Percentiles rank a stretch among this genome's conserved stretches.
These are phyloP conservation scores for Neonectria magnoliae DNA, from an alignment of 2,329 filamentous ascomycete genomes.

Conservation along the genomic window DNA sequence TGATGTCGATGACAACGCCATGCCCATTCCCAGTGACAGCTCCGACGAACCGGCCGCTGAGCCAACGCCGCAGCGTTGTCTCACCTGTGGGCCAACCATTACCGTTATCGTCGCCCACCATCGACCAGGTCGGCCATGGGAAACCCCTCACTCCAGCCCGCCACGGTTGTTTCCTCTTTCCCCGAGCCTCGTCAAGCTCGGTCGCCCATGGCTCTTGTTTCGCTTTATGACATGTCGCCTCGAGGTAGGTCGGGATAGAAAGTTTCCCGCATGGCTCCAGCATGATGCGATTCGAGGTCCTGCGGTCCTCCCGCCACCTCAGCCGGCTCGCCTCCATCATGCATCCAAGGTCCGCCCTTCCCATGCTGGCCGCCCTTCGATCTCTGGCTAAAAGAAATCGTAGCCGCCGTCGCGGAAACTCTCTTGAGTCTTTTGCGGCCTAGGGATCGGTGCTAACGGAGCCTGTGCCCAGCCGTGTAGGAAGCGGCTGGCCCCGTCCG, in stretches of 20 bases:
- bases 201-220: background rate
- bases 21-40: background rate
- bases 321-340: background rate
- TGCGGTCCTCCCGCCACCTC: background rate
- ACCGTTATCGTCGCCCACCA: conserved; percentile 6
- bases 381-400: conserved; percentile 1
- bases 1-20: conserved; percentile 2
- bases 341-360: conserved; percentile 11
- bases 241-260: background rate
- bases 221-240: conserved; percentile 10
- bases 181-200: conserved; percentile 1
- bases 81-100: conserved; percentile 5
- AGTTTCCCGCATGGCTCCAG: background rate
- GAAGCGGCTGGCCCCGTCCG: background rate
- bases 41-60: background rate
- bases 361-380: background rate
- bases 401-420: conserved; percentile 1
- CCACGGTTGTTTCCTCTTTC: conserved; percentile 23
- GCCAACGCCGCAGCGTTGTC: background rate
- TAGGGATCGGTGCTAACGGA: conserved; percentile 14
- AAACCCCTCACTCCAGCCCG: conserved; percentile 20
- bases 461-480: conserved; percentile 7
- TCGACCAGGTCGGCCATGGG: conserved; percentile 1
- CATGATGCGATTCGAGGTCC: conserved; percentile 10
- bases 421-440: background rate